Conservation (phyloP, 768 basidiomycete species). For the Cubamyces sp. region DNA sequence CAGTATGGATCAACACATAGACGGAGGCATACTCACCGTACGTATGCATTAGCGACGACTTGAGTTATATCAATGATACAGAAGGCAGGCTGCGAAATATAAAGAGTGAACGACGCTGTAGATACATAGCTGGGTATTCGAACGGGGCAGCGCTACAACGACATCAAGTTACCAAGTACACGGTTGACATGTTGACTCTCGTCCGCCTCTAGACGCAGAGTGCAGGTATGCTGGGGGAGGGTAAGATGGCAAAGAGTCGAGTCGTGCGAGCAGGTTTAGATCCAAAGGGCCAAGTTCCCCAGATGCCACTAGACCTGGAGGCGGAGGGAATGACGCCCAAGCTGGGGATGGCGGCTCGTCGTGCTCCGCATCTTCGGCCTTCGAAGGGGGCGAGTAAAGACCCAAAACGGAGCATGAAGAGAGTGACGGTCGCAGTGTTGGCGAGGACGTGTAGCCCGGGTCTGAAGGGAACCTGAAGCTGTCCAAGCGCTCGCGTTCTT, state of each 20-base stretch:
- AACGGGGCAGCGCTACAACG: too few species aligned
- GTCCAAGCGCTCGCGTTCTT: constrained; percentile 3
- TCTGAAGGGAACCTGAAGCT: constrained; percentile 7
- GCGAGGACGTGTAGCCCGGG: background rate
- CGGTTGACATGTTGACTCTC: constrained; percentile 1
- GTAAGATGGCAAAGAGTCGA: background rate
- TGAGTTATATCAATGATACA: too few species aligned
- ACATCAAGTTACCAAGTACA: constrained; percentile 2
- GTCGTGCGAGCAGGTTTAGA: background rate
- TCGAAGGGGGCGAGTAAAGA: constrained; percentile 1
- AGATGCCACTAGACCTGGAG: background rate
- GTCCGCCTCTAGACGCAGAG: too few species aligned
- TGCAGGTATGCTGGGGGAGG: constrained; percentile 1
- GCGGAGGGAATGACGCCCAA: background rate
- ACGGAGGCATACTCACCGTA: too few species aligned
- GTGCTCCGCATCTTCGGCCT: background rate
- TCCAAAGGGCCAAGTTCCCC: background rate
- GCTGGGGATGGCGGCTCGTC: background rate
- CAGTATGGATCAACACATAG: too few species aligned
- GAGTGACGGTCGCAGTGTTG: background rate
- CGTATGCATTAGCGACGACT: too few species aligned
- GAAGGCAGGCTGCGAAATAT: too few species aligned
- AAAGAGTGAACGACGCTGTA: too few species aligned
- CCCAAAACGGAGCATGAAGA: background rate
- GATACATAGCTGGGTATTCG: too few species aligned